These are phyloP conservation scores for Pseudohalonectria lignicola DNA, from an alignment of 2,329 filamentous ascomycete genomes.

Conservation along the genomic window DNA sequence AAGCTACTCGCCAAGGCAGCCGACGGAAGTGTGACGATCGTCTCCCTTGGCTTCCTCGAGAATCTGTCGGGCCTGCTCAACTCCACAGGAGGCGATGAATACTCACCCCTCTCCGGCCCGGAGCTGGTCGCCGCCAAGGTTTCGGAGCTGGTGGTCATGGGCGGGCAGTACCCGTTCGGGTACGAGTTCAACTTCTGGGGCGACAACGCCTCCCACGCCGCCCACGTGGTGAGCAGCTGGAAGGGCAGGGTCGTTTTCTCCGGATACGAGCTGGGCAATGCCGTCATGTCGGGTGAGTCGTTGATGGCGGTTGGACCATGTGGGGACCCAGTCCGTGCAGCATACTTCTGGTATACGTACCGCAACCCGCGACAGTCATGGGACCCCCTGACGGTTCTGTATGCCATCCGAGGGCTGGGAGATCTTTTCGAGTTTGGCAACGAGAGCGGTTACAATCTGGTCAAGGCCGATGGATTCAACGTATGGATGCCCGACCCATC, in stretches of 20 bases:
- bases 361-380: slow-evolving; percentile 20
- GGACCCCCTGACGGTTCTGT: slow-evolving; percentile 30
- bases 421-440: slow-evolving; percentile 25
- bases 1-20: slow-evolving; percentile 25
- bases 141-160: slow-evolving; percentile 38
- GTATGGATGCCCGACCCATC: slow-evolving; percentile 25
- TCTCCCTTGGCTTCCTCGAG: slow-evolving; percentile 31
- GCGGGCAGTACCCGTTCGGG: slow-evolving; percentile 35
- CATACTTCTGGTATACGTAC: slow-evolving; percentile 26
- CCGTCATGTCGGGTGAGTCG: slow-evolving; percentile 25
- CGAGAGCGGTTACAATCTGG: slow-evolving; percentile 25
- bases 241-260: slow-evolving; percentile 25
- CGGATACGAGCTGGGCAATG: slow-evolving; percentile 30
- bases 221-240: slow-evolving; percentile 35
- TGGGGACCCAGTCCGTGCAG: slow-evolving; percentile 22
- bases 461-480: slow-evolving; percentile 27
- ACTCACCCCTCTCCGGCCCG: slow-evolving; percentile 25
- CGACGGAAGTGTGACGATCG: slow-evolving; percentile 30
- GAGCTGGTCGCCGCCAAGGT: slow-evolving; percentile 32
- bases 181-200: slow-evolving; percentile 38
- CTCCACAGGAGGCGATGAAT: slow-evolving; percentile 25
- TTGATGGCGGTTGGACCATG: slow-evolving; percentile 20
- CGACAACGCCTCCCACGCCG: slow-evolving; percentile 21
- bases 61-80: slow-evolving; percentile 35
- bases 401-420: slow-evolving; percentile 23